Conservation (phyloP, 208 protist genomes). For the Leishmania aethiopica region DNA sequence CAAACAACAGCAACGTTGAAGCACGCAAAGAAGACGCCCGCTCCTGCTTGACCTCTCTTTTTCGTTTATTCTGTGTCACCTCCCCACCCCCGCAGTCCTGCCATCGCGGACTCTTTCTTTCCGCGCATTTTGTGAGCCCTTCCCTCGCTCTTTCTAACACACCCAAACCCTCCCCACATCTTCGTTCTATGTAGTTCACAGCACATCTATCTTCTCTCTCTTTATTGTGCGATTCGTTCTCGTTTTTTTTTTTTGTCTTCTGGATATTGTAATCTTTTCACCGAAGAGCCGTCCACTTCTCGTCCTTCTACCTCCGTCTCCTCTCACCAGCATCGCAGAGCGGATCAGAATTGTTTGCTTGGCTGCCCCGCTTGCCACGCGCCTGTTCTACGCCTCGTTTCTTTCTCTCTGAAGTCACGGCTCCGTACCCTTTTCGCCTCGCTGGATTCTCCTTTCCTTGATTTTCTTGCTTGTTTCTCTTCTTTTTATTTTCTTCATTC, state of each 20-base stretch:
- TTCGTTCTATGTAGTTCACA: not conserved
- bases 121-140: not conserved
- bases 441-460: not conserved
- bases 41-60: not conserved
- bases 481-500: not conserved
- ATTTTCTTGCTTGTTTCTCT: not conserved
- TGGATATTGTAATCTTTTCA: not conserved
- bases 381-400: not conserved
- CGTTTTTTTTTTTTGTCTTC: not conserved
- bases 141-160: not conserved
- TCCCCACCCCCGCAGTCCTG: not conserved
- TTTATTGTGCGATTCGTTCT: not conserved
- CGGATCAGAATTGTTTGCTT: not conserved
- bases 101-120: not conserved
- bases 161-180: not conserved
- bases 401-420: not conserved
- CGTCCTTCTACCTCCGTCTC: not conserved
- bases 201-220: not conserved
- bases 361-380: not conserved
- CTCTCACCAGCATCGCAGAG: not conserved
- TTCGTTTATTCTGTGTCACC: not conserved
- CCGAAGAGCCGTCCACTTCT: not conserved
- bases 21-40: not conserved
- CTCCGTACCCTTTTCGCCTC: not conserved
- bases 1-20: not conserved